Evolutionary conservation across 2,329 filamentous ascomycete genomes (phyloP), one percentile per base, ranked within the genome.

Genomic region (Colletotrichum endophyticum): DNA sequence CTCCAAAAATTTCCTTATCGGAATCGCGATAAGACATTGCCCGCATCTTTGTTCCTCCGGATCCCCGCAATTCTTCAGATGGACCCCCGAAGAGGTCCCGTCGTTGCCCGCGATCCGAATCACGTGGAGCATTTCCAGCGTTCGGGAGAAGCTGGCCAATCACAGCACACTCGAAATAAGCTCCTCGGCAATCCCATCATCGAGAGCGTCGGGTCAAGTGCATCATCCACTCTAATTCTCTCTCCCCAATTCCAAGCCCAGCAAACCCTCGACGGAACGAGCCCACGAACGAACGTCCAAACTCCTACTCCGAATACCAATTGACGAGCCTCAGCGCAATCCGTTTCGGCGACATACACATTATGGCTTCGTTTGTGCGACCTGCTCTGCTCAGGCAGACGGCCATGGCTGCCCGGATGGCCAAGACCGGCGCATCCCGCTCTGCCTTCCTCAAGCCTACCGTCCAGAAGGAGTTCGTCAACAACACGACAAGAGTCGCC

Each of bases 281-380:
- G 39, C 66, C 34, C 64, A 11, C 32, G 16, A 63, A 22, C 59
- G 63, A 36, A 53, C 44, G 44, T 25, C 44, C n/a, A 67, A 56
- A 7, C 67, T 70, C 44, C 66, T 39, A 25, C 66, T 62, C 68
- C 71, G 70, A 56, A 77, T 13, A 53, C 49, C 78, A 74, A 75
- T 73, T 76, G 68, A 78, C 73, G 66, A 62, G 64, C 57, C 56
- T 39, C n/a, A 22, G 44, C 39, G 28, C 32, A 69, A 56, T 22
- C 39, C 63, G n/a, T 27, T 49, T 19, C 69, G 36, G 32, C 64
- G 64, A 79, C 49, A 28, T 8, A 44, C 22, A 28, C 19, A 44
- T 49, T 36, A 92, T 92, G 91, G 90, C 90, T 79, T 92, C 91
- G 73, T 84, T 91, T 81, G 84, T 88, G 81, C 90, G 90, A 82